These are phyloP conservation scores for Cryptomeria japonica DNA, from an alignment of 75 land plant species.

Conservation along the genomic window DNA sequence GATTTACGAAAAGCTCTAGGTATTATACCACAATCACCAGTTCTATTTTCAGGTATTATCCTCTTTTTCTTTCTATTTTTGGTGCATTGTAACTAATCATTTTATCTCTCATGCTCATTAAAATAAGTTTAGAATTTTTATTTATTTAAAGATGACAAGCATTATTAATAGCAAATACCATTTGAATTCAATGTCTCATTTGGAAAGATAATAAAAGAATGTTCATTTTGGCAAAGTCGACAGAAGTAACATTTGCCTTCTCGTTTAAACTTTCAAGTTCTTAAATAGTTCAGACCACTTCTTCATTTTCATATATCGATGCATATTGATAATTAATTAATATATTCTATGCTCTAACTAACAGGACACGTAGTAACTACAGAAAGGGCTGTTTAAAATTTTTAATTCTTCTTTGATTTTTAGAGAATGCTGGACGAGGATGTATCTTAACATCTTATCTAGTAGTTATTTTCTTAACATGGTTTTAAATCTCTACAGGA, in stretches of 20 bases:
- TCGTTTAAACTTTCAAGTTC: neutral
- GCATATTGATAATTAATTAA: neutral
- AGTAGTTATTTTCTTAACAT: neutral
- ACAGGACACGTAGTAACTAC: neutral
- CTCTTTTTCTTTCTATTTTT: constrained; percentile 1
- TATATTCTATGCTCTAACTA: neutral
- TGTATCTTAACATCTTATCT: neutral
- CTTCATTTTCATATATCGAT: neutral
- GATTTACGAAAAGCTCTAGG: constrained; percentile 84
- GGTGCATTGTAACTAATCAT: neutral
- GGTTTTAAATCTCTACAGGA: constrained; percentile 35
- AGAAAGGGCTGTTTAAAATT: neutral
- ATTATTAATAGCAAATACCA: neutral
- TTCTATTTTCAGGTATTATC: constrained; percentile 87
- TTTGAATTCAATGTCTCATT: too few relatives aligned
- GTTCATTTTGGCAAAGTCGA: neutral
- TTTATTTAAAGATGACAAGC: neutral
- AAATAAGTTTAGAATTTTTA: neutral
- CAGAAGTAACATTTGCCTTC: neutral
- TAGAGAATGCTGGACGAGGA: neutral
- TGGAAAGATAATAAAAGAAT: neutral
- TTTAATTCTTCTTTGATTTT: neutral
- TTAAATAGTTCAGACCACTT: neutral
- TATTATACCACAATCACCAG: constrained; percentile 95
- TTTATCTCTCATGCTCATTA: neutral